A percentile compares a stretch with the other conserved stretches of the same genome.
phyloP scores from a whole-genome alignment of 805 yeast genomes.

The Nakazawaea ambrosiae region DNA sequence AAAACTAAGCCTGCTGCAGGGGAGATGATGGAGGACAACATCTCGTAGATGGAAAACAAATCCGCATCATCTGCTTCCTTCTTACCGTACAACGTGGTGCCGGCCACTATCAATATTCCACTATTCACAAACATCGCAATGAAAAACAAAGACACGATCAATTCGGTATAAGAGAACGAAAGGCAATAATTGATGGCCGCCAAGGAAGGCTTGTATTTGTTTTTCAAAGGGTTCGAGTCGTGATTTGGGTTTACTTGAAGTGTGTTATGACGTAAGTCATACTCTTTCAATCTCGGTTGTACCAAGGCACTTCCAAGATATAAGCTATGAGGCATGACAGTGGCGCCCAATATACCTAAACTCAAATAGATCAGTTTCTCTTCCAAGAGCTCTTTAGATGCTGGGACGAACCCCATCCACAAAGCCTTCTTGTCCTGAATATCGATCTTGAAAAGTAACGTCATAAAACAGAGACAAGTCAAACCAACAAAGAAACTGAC shows the following conservation, averaged over 20 bases:
- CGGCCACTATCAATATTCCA: slow-evolving; percentile 72
- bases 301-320: slow-evolving; percentile 43
- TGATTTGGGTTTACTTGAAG: slow-evolving; percentile 16
- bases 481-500: slow-evolving; percentile 73
- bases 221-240: slow-evolving; percentile 23
- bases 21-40: slow-evolving; percentile 50
- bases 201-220: slow-evolving; percentile 57
- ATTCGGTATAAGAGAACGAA: slow-evolving; percentile 61
- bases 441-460: slow-evolving; percentile 70
- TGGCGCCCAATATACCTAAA: slow-evolving; percentile 67
- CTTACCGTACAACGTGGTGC: slow-evolving; percentile 62
- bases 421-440: slow-evolving; percentile 51
- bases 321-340: slow-evolving; percentile 45
- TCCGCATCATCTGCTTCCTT: slow-evolving; percentile 66
- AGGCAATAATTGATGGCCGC: slow-evolving; percentile 62
- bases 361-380: slow-evolving; percentile 70
- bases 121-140: slow-evolving; percentile 79
- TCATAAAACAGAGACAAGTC: slow-evolving; percentile 79
- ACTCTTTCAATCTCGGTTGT: slow-evolving; percentile 41
- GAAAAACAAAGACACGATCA: slow-evolving; percentile 59
- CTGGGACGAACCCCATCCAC: slow-evolving; percentile 61
- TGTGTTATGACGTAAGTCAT: slow-evolving; percentile 28
- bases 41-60: slow-evolving; percentile 60
- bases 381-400: slow-evolving; percentile 34
- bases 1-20: slow-evolving; percentile 74